Conservation (phyloP, 2,329 filamentous ascomycete species). For the Gliomastix tumulicola region DNA sequence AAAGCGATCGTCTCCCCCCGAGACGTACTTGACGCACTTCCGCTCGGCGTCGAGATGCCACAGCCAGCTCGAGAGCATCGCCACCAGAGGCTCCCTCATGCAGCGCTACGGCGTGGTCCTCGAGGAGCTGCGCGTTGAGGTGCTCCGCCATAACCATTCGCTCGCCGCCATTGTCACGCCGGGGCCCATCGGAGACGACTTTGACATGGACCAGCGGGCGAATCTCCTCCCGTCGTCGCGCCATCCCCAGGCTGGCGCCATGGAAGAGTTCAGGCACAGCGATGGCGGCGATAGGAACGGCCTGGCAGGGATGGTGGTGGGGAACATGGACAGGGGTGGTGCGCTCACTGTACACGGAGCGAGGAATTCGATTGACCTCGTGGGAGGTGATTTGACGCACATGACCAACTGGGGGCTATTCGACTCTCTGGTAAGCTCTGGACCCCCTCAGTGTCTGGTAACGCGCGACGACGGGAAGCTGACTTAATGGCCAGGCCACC, state of each 20-base stretch:
- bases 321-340: too few relatives aligned
- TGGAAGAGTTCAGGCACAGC: too few relatives aligned
- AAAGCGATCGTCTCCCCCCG: slow-evolving; percentile 15
- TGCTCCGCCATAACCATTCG: slow-evolving; percentile 13
- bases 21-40: slow-evolving; percentile 20
- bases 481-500: too few relatives aligned
- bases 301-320: too few relatives aligned
- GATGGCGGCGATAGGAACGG: too few relatives aligned
- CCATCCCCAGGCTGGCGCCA: too few relatives aligned
- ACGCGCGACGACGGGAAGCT: too few relatives aligned
- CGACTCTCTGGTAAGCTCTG: slow-evolving; percentile 12
- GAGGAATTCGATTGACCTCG: background rate
- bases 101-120: slow-evolving; percentile 34
- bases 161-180: slow-evolving; percentile 3
- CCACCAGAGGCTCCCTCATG: slow-evolving; percentile 26
- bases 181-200: too few relatives aligned
- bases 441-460: too few relatives aligned
- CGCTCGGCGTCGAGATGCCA: slow-evolving; percentile 30
- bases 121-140: slow-evolving; percentile 21
- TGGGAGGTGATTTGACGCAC: slow-evolving; percentile 6
- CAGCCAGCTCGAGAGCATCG: slow-evolving; percentile 25
- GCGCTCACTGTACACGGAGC: too few relatives aligned
- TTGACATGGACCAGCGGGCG: too few relatives aligned
- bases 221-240: too few relatives aligned
- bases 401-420: slow-evolving; percentile 15